Evolutionary conservation across 345 rosid species (phyloP), one percentile per base, ranked within the genome.

Genomic region (Populus pruinosa): DNA sequence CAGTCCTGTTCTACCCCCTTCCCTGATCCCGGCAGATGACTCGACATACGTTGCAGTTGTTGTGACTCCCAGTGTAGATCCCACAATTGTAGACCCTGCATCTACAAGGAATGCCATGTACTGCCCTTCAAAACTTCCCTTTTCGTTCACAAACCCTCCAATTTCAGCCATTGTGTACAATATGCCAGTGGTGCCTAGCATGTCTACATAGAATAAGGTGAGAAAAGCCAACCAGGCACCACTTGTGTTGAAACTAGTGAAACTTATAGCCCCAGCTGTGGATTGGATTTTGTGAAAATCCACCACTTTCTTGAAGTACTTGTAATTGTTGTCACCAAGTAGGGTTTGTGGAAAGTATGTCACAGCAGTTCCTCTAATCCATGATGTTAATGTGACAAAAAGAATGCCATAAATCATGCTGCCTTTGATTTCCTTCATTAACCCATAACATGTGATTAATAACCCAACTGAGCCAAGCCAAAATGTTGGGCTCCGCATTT

Each of bases 1-100:
- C 70, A 93, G 66, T 50, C 99, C 99, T 1, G 99, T 94, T 62
- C 87, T 89, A 20, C 99, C 98, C 5, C 99, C 99, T 83, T 94
- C 99, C 84, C 83, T 83, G 9, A 94, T 82, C 23, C 99, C 99
- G 0, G 96, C 96, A 0, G 99, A 88, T 11, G 99, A 93, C 69
- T 94, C 99, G 14, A 91, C 79, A n/a, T 64, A 93, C 4, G 96
- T 88, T 12, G 93, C 91, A 0, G 85, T 77, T 18, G 98, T 86
- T 1, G 98, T 83, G 2, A 90, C 95, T 1, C 99, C 97, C 63
- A 95, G 77, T 0, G 88, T 79, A 0, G 98, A 88, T 6, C 90
- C 98, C 16, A 91, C 83, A 17, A 95, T 71, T 13, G 99, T 93
- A 21, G 99, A 89, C 12, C 93, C 87, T 0, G 91, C 93, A 76